Evolutionary conservation across 257 asterid species (phyloP), one percentile per base, ranked within the genome.

Genomic region (Solanum ossicruentum): DNA sequence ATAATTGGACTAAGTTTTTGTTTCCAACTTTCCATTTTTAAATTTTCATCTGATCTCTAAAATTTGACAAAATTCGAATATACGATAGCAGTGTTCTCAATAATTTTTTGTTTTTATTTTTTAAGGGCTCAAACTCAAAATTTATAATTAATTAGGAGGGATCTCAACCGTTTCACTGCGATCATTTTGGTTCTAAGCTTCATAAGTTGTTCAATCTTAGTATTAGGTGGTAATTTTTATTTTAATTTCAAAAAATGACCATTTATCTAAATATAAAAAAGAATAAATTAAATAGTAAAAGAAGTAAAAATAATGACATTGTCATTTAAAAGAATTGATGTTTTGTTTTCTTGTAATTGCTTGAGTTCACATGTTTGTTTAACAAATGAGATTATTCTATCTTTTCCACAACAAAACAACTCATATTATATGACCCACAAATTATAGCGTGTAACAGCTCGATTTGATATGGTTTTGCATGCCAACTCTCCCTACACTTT

Each of bases 371-470:
- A 88, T 88, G 89, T 86, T 45, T 58, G 63, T 12, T 86, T 86
- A 81, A 84, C 72, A 85, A 85, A 83, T 75, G 81, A 71, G 65
- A 83, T 79, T 86, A 85, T 77, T 81, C 85, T 79, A 36, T 39
- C 87, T 83, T 87, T 39, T 89, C 70, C 89, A 85, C 87, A 84
- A 57, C 83, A 84, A 45, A 88, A 84, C 86, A 84, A 88, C 87
- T 81, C 87, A 84, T 85, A 85, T 63, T 70, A 52, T 26, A 84
- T 82, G 86, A 86, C 91, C 89, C 91, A 85, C 89, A 88, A 79
- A 56, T 63, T 83, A 81, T 65, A 69, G 89, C 88, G 86, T 84
- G 57, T 85, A 87, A 85, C 91, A 87, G 88, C 89, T 85, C 88
- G 84, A 86, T 88, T 85, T 79, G 89, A 77, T 85, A 81, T 87